Evolutionary conservation across 2,329 filamentous ascomycete species (phyloP).

Genomic region (Metarhizium humberi): DNA sequence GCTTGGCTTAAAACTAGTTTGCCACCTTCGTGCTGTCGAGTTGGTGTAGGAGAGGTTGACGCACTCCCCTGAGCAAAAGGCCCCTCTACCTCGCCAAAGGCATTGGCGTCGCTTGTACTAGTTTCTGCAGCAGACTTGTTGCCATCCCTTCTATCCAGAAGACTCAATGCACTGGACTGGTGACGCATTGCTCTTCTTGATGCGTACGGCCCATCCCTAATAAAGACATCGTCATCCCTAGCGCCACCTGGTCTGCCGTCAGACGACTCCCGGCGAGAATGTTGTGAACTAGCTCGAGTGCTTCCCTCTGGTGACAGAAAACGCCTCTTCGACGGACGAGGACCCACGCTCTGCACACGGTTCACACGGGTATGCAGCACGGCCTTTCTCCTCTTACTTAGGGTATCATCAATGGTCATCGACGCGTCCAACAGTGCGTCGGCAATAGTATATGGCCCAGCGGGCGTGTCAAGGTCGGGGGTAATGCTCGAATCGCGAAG

Average conservation of each 20-base stretch:
- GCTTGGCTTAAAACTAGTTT: slow-evolving; percentile 34
- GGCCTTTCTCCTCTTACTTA: slow-evolving; percentile 42
- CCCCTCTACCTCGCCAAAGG: slow-evolving; percentile 50
- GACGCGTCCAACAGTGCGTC: slow-evolving; percentile 90
- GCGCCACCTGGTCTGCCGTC: slow-evolving; percentile 12
- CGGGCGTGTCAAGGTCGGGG: slow-evolving; percentile 20
- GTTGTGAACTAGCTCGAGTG: slow-evolving; percentile 24
- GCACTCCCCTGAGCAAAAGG: slow-evolving; percentile 33
- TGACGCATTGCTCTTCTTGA: slow-evolving; percentile 40
- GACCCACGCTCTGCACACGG: slow-evolving; percentile 28
- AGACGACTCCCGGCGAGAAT: slow-evolving; percentile 28
- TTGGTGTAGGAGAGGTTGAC: slow-evolving; percentile 12
- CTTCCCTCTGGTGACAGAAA: slow-evolving; percentile 21
- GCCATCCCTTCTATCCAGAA: slow-evolving; percentile 50
- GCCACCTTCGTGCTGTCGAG: slow-evolving; percentile 17
- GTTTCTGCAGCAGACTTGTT: slow-evolving; percentile 51
- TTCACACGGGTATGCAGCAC: slow-evolving; percentile 42
- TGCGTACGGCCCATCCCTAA: slow-evolving; percentile 32
- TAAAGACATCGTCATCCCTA: slow-evolving; percentile 25
- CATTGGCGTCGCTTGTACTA: slow-evolving; percentile 48
- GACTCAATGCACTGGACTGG: slow-evolving; percentile 49
- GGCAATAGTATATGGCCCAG: slow-evolving; percentile 64
- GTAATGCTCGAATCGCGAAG: slow-evolving; percentile 31
- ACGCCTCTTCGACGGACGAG: slow-evolving; percentile 15
- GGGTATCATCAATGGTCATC: slow-evolving; percentile 68